Percentiles rank a stretch among this genome's conserved stretches.
phyloP scores from a whole-genome alignment of 2,329 filamentous ascomycete genomes.

The Venturia oleaginea region DNA sequence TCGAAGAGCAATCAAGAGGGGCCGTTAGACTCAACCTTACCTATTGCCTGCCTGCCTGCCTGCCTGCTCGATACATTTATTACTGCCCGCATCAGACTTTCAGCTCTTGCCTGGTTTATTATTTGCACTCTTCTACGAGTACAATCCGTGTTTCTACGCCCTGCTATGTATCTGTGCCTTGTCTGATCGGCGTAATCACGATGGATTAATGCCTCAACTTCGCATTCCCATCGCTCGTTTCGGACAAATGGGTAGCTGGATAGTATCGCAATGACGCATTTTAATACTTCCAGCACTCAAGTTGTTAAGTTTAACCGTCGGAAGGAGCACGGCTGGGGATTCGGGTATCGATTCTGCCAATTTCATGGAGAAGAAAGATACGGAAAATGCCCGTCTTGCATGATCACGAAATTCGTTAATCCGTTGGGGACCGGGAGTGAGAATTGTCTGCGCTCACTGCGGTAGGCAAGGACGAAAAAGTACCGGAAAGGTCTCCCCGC shows the following conservation, averaged over 20 bases:
- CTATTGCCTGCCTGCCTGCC: not conserved
- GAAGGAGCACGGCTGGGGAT: not conserved
- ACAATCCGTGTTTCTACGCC: not conserved
- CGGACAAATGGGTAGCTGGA: not conserved
- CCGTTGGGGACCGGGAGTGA: not conserved
- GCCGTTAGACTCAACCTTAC: not conserved
- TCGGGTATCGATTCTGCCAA: not conserved
- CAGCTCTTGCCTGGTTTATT: not conserved
- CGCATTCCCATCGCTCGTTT: not conserved
- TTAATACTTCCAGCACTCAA: not conserved
- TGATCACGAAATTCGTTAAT: not conserved
- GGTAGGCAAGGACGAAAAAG: not conserved
- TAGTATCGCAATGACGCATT: not conserved
- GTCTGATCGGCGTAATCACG: not conserved
- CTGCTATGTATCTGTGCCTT: not conserved
- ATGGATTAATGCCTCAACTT: constrained; percentile 3
- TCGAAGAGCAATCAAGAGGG: not conserved
- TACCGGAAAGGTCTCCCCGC: not conserved
- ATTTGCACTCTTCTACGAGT: not conserved
- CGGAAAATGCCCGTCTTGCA: not conserved
- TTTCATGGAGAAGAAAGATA: not conserved
- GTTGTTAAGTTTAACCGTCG: not conserved
- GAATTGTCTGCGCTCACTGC: not conserved
- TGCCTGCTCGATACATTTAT: not conserved
- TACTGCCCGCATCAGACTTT: not conserved